A percentile compares a stretch with the other conserved stretches of the same genome.
These are phyloP conservation scores for Calonectria ilicicola DNA, from an alignment of 2,329 filamentous ascomycete species.

Conservation along the genomic window DNA sequence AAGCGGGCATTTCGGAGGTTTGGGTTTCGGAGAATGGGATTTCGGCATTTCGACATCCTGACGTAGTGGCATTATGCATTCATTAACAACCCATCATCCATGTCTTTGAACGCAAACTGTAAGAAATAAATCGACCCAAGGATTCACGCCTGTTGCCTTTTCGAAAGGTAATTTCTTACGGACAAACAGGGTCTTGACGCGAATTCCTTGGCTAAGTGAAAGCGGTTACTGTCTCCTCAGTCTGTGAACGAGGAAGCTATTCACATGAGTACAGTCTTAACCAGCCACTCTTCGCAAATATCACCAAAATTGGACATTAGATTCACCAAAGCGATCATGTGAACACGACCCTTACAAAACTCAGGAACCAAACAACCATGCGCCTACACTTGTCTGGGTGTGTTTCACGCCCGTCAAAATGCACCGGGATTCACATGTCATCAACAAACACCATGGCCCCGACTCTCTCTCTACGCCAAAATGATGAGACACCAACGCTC, in stretches of 20 bases:
- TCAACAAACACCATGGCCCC: background rate
- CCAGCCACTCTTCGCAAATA: background rate
- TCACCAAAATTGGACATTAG: background rate
- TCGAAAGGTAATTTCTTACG: too few species aligned
- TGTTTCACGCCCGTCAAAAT: background rate
- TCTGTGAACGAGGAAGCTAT: background rate
- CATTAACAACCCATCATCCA: background rate
- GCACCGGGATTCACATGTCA: background rate
- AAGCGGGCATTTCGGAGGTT: background rate
- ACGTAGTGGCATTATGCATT: too few species aligned
- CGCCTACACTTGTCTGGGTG: background rate
- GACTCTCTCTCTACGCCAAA: background rate
- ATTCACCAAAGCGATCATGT: background rate
- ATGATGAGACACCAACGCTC: background rate
- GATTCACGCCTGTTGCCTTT: background rate
- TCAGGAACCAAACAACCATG: background rate
- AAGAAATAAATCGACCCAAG: background rate
- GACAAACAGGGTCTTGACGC: too few species aligned
- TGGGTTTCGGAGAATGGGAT: background rate
- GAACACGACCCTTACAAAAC: background rate
- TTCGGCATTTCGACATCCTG: background rate
- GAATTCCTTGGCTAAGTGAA: background rate
- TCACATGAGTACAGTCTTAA: background rate
- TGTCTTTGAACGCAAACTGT: background rate
- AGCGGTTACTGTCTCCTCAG: too few species aligned